Evolutionary conservation across 768 basidiomycete species (phyloP).

Genomic region (Suillus luteus): DNA sequence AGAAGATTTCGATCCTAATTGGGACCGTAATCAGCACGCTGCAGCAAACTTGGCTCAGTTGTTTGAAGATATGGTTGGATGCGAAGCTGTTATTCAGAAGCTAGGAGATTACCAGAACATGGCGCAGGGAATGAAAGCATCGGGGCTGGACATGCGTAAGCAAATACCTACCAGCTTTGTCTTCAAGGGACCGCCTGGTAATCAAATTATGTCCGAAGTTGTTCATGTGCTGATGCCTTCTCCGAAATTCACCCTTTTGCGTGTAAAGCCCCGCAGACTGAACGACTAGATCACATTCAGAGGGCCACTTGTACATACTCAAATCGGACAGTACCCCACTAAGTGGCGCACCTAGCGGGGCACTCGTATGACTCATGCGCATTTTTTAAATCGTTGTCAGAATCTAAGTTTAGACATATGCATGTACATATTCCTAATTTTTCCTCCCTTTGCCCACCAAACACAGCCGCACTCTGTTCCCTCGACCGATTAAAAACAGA

Average conservation of each 20-base stretch:
- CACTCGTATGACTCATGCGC: background rate
- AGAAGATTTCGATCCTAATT: constrained; percentile 63
- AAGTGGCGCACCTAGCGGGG: background rate
- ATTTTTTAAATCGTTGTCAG: background rate
- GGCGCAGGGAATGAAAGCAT: constrained; percentile 42
- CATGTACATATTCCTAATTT: background rate
- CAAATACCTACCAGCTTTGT: constrained; percentile 64
- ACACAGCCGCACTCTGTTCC: background rate
- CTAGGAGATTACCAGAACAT: constrained; percentile 56
- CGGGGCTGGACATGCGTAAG: constrained; percentile 47
- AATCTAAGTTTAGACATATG: background rate
- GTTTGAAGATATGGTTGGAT: constrained; percentile 66
- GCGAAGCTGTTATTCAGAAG: constrained; percentile 51
- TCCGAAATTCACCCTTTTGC: too few species aligned
- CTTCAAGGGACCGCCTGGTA: constrained; percentile 75
- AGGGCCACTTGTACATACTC: too few species aligned
- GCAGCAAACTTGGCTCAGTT: constrained; percentile 52
- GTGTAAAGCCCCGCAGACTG: too few species aligned
- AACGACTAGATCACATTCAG: too few species aligned
- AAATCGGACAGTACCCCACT: background rate
- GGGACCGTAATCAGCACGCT: constrained; percentile 49
- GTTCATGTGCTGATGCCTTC: background rate
- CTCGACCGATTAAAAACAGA: background rate
- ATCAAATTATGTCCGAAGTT: constrained; percentile 14
- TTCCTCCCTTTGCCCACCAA: background rate